Percentiles rank a stretch among this genome's conserved stretches.
phyloP scores from a whole-genome alignment of 176 grass and related monocot genomes.

The Oryza coarctata region DNA sequence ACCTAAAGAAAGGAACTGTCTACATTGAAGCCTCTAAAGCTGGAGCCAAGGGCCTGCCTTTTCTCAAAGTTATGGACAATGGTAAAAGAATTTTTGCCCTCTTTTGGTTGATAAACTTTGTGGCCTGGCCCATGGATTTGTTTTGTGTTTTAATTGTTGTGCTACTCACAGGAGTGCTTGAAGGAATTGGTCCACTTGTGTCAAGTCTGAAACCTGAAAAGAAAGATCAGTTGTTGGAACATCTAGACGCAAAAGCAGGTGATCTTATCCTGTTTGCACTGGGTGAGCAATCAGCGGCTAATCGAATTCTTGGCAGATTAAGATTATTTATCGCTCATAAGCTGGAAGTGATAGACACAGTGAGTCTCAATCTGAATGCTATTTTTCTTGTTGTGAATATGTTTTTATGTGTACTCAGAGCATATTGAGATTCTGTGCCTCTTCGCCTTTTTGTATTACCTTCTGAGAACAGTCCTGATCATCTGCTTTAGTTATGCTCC shows the following conservation, averaged over 20 bases:
- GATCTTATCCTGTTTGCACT: conserved; percentile 96
- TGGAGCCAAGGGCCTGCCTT: conserved; percentile 96
- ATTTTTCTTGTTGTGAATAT: conserved; percentile 1
- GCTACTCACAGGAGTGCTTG: conserved; percentile 67
- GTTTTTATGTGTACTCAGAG: neutral
- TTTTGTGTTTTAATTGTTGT: conserved; percentile 8
- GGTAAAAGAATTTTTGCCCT: conserved; percentile 52
- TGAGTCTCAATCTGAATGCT: conserved; percentile 37
- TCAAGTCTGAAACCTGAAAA: conserved; percentile 72
- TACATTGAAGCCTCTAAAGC: conserved; percentile 84
- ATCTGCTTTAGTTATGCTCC: conserved; percentile 9
- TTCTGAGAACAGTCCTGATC: neutral
- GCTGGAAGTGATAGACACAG: conserved; percentile 73
- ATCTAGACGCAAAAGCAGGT: conserved; percentile 53
- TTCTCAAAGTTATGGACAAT: conserved; percentile 85
- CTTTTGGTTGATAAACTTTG: neutral
- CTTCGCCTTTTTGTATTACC: neutral
- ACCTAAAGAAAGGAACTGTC: conserved; percentile 88
- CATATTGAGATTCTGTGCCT: neutral
- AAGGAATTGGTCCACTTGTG: conserved; percentile 72
- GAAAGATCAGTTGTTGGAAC: conserved; percentile 56
- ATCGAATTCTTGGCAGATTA: conserved; percentile 72
- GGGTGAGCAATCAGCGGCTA: conserved; percentile 60
- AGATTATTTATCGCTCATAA: conserved; percentile 74
- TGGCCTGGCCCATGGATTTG: neutral